phyloP scores from a whole-genome alignment of 2,329 filamentous ascomycete genomes.

The Colletotrichum sp. region DNA sequence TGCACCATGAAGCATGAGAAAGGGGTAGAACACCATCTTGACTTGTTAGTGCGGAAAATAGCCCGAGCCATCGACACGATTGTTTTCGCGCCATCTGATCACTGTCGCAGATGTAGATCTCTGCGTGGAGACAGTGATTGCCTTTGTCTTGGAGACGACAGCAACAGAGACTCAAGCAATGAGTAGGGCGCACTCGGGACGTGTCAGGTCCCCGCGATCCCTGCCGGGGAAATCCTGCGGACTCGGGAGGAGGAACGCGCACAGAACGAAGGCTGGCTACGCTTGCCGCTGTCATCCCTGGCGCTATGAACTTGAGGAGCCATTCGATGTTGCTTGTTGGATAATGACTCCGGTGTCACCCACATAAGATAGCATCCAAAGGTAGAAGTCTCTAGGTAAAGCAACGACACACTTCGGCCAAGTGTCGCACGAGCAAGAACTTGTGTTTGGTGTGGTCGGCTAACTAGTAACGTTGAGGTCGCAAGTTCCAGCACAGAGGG shows the following conservation, averaged over 20 bases:
- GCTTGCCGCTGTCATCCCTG: not conserved
- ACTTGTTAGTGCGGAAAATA: not conserved
- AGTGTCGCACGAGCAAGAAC: conserved; percentile 1
- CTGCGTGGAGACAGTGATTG: not conserved
- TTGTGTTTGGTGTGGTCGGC: not conserved
- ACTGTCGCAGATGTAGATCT: not conserved
- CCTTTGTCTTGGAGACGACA: not conserved
- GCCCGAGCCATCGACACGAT: not conserved
- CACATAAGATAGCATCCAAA: not conserved
- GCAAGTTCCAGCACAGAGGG: not conserved
- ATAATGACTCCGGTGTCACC: not conserved
- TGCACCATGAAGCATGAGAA: not conserved
- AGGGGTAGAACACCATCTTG: not conserved
- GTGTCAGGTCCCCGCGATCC: not conserved
- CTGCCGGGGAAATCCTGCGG: not conserved
- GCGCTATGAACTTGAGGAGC: not conserved
- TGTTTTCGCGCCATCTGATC: not conserved
- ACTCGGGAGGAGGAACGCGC: not conserved
- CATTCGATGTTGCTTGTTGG: not conserved
- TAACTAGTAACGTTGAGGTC: not conserved
- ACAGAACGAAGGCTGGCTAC: not conserved
- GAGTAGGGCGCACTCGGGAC: not conserved
- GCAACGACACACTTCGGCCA: not conserved
- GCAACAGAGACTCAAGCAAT: not conserved
- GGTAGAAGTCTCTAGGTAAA: not conserved